Conservation (phyloP, 202 grass and related monocot species). For the Schoenoplectus triqueter region DNA sequence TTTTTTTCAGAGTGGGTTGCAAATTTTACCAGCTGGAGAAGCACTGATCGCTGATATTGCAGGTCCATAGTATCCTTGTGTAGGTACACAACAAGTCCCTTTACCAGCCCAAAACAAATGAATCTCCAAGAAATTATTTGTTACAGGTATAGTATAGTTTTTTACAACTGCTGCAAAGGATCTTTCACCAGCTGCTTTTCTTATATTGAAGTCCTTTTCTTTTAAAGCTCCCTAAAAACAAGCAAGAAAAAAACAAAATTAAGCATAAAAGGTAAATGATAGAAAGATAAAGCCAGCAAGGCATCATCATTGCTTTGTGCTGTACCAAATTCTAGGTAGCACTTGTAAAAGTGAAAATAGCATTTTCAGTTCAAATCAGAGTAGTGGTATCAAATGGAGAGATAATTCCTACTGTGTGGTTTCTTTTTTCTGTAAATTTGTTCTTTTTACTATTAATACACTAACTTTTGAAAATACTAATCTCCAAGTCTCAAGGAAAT, state of each 20-base stretch:
- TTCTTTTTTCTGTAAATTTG: not conserved
- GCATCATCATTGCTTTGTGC: not conserved
- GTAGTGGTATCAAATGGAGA: not conserved
- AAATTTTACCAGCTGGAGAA: conserved; percentile 58
- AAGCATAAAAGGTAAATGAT: not conserved
- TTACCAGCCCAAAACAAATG: conserved; percentile 96
- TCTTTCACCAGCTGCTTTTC: conserved; percentile 57
- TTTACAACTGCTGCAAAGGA: conserved; percentile 61
- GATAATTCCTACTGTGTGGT: not conserved
- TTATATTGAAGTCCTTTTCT: conserved; percentile 77
- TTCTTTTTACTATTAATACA: not conserved
- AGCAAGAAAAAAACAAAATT: conserved; percentile 4
- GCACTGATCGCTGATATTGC: conserved; percentile 78
- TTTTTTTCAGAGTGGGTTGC: not conserved
- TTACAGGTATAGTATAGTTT: conserved; percentile 55
- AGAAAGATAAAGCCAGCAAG: not conserved
- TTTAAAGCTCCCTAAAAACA: conserved; percentile 56
- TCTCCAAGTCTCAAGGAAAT: too few relatives aligned
- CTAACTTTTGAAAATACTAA: too few relatives aligned
- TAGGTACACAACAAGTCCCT: conserved; percentile 78
- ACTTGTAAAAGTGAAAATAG: too few relatives aligned
- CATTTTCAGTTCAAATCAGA: not conserved
- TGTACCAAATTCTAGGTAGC: too few relatives aligned
- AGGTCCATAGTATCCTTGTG: conserved; percentile 76
- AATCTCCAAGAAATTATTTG: conserved; percentile 85